These are phyloP conservation scores for Colletotrichum neosansevieriae DNA, from an alignment of 2,329 filamentous ascomycete genomes.

Conservation along the genomic window DNA sequence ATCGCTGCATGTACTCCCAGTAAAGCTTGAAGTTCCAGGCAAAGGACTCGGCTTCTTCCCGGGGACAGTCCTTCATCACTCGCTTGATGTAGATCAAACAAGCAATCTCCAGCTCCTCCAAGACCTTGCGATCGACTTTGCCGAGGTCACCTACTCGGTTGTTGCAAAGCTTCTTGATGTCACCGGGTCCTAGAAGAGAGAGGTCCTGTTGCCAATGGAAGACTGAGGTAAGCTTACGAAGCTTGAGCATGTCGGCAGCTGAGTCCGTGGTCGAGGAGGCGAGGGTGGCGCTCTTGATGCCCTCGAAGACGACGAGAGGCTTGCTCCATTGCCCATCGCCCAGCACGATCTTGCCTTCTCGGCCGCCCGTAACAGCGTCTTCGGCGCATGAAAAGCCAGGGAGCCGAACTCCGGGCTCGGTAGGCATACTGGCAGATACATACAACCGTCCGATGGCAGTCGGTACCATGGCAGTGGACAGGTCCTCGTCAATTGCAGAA, in stretches of 20 bases:
- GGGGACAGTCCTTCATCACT: not conserved
- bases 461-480: not conserved
- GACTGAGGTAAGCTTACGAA: not conserved
- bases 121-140: not conserved
- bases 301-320: constrained; percentile 4
- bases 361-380: no score
- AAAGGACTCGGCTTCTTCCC: not conserved
- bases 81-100: not conserved
- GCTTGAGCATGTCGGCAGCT: not conserved
- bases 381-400: not conserved
- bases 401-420: not conserved
- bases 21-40: constrained; percentile 4
- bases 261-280: not conserved
- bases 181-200: not conserved
- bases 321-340: not conserved
- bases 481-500: not conserved
- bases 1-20: not conserved
- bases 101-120: not conserved
- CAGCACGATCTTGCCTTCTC: not conserved
- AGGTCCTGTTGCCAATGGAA: not conserved
- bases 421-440: not conserved
- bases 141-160: not conserved
- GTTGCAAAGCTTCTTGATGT: not conserved
- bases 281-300: not conserved
- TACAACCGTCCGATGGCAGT: not conserved